Base-by-base conservation (phyloP, 305 asterid genomes). In the Stenogyne calaminthoides region DNA sequence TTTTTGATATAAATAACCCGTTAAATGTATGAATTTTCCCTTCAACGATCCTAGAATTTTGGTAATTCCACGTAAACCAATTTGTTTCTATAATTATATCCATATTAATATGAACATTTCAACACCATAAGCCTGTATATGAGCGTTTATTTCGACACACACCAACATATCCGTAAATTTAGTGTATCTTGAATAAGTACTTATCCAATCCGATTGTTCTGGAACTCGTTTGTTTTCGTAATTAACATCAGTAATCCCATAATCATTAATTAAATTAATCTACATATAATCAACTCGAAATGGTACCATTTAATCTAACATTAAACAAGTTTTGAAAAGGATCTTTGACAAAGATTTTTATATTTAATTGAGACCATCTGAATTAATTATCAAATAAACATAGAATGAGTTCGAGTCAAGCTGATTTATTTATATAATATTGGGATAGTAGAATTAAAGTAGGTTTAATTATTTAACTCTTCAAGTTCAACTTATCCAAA, bases 1-100 rank as follows among this genome's bases (percentile, higher is more conserved):
- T 6, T 32, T 52, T 7, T 2, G 25, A 16, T 16, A 52, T 15
- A 16, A 1, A 16, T 19, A 54, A 54, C n/a, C 60, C 34, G n/a
- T 19, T 20, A 55, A 55, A 19, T 52, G 58, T 14, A 52, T 52
- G 27, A 52, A 0, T 52, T 14, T 16, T 52, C 3, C 29, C 19
- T 52, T 52, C 2, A 16, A 52, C 1, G 78, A 75, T 75, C 78
- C 78, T 75, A 27, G 39, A 67, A 55, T 36, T 8, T 42, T 65
- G 78, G 67, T 44, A 16, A 42, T 58, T 25, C 27, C 29, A 1
- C 29, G 11, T 52, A 18, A 54, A 54, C 7, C 5, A 54, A 54
- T 16, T 7, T 54, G 59, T 12, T 44, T 12, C 16, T 44, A 44
- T 44, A 32, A 11, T 11, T 12, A 11, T 37, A 37, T 44, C 52